Evolutionary conservation across 305 asterid species (phyloP).

Genomic region (Plantago coronopus): DNA sequence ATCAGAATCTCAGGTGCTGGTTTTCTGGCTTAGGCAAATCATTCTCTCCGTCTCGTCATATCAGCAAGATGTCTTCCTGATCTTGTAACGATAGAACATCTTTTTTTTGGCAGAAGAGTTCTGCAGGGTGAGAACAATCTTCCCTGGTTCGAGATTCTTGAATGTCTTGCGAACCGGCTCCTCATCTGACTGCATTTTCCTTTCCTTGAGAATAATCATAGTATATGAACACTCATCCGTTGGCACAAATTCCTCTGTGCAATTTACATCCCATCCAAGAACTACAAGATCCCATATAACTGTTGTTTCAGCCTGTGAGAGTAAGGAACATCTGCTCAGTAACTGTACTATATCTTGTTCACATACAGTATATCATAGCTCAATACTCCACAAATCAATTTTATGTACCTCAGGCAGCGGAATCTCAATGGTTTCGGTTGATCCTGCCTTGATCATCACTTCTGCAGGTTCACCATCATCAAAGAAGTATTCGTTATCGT

Average conservation of each 20-base stretch:
- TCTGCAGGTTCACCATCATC: conserved; percentile 48
- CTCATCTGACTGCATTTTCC: conserved; percentile 43
- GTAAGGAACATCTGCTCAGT: background rate
- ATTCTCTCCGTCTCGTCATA: background rate
- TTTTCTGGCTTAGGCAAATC: too few species aligned
- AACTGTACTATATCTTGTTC: too few species aligned
- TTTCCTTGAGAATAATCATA: conserved; percentile 55
- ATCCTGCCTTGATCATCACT: conserved; percentile 52
- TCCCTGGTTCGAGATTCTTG: conserved; percentile 62
- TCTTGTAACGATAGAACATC: conserved; percentile 60
- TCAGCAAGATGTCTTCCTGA: conserved; percentile 44
- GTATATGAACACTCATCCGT: conserved; percentile 53
- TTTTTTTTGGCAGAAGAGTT: conserved; percentile 62
- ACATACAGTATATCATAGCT: background rate
- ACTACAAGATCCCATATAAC: conserved; percentile 60
- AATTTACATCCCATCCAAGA: conserved; percentile 67
- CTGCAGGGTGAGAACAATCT: conserved; percentile 46
- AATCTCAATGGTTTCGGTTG: conserved; percentile 54
- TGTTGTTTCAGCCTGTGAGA: conserved; percentile 54
- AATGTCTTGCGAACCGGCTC: conserved; percentile 49
- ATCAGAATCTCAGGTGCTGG: conserved; percentile 22
- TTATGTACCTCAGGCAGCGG: conserved; percentile 56
- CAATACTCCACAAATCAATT: background rate
- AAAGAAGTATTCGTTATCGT: conserved; percentile 44
- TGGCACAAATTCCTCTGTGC: conserved; percentile 70